Evolutionary conservation across 768 basidiomycete species (phyloP).

Genomic region (Postia placenta): DNA sequence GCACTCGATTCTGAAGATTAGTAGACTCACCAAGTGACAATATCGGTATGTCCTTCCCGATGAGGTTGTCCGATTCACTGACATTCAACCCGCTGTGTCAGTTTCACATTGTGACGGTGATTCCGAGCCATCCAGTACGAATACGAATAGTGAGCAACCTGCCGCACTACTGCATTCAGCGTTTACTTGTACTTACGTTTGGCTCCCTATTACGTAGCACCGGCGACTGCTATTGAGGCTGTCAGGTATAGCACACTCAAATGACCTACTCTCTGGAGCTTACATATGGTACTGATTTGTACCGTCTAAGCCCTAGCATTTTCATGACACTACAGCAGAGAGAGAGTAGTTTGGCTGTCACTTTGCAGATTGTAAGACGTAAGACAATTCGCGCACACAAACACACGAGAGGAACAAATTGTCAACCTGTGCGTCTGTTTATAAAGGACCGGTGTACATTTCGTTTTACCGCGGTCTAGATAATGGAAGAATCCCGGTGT

Average conservation of each 20-base stretch:
- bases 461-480: too few relatives aligned
- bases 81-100: too few relatives aligned
- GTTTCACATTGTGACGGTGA: too few relatives aligned
- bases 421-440: slow-evolving; percentile 10
- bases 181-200: too few relatives aligned
- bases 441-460: too few relatives aligned
- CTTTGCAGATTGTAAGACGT: slow-evolving; percentile 10
- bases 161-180: too few relatives aligned
- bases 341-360: slow-evolving; percentile 11
- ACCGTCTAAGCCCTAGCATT: too few relatives aligned
- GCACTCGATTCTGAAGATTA: background rate
- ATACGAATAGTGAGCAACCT: slow-evolving; percentile 10
- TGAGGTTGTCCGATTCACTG: too few relatives aligned
- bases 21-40: background rate
- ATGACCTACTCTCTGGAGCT: background rate
- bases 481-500: too few relatives aligned
- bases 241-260: slow-evolving; percentile 2
- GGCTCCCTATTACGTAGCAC: too few relatives aligned
- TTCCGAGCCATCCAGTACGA: slow-evolving; percentile 13
- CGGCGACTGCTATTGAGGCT: slow-evolving; percentile 15
- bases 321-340: slow-evolving; percentile 13
- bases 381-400: slow-evolving; percentile 14
- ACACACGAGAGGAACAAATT: slow-evolving; percentile 7
- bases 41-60: too few relatives aligned
- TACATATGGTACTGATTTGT: background rate